Evolutionary conservation across 768 basidiomycete genomes (phyloP), one percentile per base, ranked within the genome.

Genomic region (Leccinum incarnatum): DNA sequence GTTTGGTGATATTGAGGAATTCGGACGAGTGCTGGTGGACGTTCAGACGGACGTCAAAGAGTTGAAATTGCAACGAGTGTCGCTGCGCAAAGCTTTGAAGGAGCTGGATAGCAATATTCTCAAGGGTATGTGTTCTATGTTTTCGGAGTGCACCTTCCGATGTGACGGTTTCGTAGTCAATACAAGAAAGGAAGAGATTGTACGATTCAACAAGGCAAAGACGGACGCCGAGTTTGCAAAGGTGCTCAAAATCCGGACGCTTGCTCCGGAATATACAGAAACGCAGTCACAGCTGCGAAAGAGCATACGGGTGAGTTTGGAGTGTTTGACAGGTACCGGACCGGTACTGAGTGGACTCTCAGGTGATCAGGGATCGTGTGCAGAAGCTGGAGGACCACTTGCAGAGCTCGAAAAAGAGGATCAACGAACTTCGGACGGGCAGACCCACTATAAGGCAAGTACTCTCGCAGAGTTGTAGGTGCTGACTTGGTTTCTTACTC

Each of bases 251-350:
- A 77, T 84, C 3, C 80, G 89, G 50, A 86, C 88, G n/a, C 74
- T 95, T n/a, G 89, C 89, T 12, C 93, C 96, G 0, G 93, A 98
- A 67, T 88, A 94, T 67, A 78, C 86, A 14, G 93, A 95, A 68
- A 88, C 84, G 1, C 95, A 95, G 69, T 83, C 79, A 2, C 84
- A 87, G 55, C 75, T 98, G 27, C 81, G 93, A 32, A 83, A 86
- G 63, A 78, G 80, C 61, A 84, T 91, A 37, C 77, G 88, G 69
- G 94, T 93, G 63, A 46, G 84, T 74, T 42, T 19, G 29, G 14
- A 54, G 15, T 17, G 32, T 49, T 53, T 14, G 42, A 54, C 40
- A 53, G 15, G n/a, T 25, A 19, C 32, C 51, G 37, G 27, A 25
- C 37, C 61, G 29, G 9, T 9, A 53, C 58, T 68, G 45, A 64